Conservation (phyloP, 306 rosid species). For the Oxytropis ochrocephala region DNA sequence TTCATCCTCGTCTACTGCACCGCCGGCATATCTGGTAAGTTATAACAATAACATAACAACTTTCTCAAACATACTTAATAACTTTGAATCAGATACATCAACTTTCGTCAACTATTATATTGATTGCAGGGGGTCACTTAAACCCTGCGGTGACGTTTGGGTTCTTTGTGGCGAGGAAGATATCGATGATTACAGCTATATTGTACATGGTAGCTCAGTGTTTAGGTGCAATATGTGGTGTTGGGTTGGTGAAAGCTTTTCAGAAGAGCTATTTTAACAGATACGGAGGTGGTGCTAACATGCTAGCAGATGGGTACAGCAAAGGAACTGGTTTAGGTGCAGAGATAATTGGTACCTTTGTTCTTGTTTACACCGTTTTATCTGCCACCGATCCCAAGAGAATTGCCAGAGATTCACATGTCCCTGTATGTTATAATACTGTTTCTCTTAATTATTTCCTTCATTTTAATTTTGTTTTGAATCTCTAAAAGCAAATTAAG, state of each 20-base stretch:
- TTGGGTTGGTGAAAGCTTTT: slow-evolving; percentile 83
- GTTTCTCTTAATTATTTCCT: background rate
- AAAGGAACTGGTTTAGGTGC: slow-evolving; percentile 88
- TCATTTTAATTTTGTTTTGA: background rate
- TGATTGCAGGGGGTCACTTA: slow-evolving; percentile 72
- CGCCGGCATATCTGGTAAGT: slow-evolving; percentile 87
- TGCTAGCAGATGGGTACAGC: slow-evolving; percentile 62
- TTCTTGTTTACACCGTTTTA: slow-evolving; percentile 90
- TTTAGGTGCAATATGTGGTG: slow-evolving; percentile 94
- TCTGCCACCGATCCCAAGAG: slow-evolving; percentile 96
- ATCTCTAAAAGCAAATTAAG: no score
- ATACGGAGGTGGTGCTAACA: slow-evolving; percentile 68
- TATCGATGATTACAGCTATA: slow-evolving; percentile 67
- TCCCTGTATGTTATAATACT: slow-evolving; percentile 42
- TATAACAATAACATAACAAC: no score
- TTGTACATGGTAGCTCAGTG: slow-evolving; percentile 82
- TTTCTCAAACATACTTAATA: no score
- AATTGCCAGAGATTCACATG: slow-evolving; percentile 84
- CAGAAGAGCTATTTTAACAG: slow-evolving; percentile 5
- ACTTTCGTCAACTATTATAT: no score
- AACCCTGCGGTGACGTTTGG: slow-evolving; percentile 95
- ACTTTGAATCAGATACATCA: no score
- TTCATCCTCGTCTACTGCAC: slow-evolving; percentile 93
- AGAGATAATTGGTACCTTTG: slow-evolving; percentile 85
- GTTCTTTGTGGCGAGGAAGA: slow-evolving; percentile 73